Evolutionary conservation across 805 yeast species (phyloP).

Genomic region (Lipomyces sp.): DNA sequence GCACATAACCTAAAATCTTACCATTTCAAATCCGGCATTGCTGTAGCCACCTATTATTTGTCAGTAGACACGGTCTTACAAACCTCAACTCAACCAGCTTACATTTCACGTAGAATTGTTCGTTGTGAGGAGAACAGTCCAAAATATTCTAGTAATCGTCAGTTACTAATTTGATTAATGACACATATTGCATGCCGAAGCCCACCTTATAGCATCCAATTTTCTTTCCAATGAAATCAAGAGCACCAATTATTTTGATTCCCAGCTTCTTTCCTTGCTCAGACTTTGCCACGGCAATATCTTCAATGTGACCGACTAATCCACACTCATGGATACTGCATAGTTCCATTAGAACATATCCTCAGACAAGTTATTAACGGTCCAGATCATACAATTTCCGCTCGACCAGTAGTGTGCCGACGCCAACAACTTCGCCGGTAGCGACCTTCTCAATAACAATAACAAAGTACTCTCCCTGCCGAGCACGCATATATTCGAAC

Average conservation of each 20-base stretch:
- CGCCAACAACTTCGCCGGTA: slow-evolving; percentile 67
- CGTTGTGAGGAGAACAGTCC: slow-evolving; percentile 85
- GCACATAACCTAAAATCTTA: slow-evolving; percentile 1
- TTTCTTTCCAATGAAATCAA: slow-evolving; percentile 62
- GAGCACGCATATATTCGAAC: slow-evolving; percentile 62
- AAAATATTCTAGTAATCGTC: slow-evolving; percentile 52
- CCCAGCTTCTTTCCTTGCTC: slow-evolving; percentile 91
- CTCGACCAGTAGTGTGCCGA: slow-evolving; percentile 82
- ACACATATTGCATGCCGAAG: not conserved
- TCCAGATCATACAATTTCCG: slow-evolving; percentile 52
- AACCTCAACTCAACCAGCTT: not conserved
- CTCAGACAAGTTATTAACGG: not conserved
- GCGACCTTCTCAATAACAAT: slow-evolving; percentile 63
- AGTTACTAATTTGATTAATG: not conserved
- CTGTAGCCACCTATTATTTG: slow-evolving; percentile 28
- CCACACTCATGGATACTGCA: slow-evolving; percentile 77
- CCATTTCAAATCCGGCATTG: slow-evolving; percentile 36
- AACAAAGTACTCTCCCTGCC: slow-evolving; percentile 62
- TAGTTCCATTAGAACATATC: not conserved
- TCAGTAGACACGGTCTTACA: no score
- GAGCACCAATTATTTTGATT: slow-evolving; percentile 60
- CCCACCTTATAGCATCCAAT: slow-evolving; percentile 80
- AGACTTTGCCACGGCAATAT: slow-evolving; percentile 73
- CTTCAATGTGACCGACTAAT: slow-evolving; percentile 91
- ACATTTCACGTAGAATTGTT: slow-evolving; percentile 86